Evolutionary conservation across 1,284 basidiomycete species (phyloP).

Genomic region (Garcileccinum viscosum): DNA sequence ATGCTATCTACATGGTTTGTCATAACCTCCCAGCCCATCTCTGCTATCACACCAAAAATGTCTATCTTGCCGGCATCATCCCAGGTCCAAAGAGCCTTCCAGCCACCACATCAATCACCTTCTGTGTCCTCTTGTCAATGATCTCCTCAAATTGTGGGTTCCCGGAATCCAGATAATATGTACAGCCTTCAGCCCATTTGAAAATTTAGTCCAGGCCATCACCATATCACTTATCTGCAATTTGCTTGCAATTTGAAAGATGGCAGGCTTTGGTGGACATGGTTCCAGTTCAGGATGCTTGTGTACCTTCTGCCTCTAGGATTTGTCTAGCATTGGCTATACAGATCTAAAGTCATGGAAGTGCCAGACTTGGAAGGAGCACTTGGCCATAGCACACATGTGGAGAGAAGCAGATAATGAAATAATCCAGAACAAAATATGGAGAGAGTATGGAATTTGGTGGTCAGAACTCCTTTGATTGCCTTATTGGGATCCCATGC

Average conservation of each 20-base stretch:
- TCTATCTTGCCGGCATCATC: not conserved
- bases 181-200: not conserved
- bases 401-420: not conserved
- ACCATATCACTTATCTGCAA: not conserved
- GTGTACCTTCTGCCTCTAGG: not conserved
- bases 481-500: not conserved
- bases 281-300: not conserved
- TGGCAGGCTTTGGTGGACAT: not conserved
- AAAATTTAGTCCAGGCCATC: not conserved
- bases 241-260: not conserved
- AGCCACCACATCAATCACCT: not conserved
- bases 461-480: not conserved
- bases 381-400: not conserved
- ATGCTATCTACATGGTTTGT: not conserved
- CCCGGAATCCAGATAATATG: not conserved
- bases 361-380: not conserved
- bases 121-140: not conserved
- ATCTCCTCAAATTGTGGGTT: not conserved
- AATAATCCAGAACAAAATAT: not conserved
- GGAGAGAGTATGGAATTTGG: not conserved
- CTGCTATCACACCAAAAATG: not conserved
- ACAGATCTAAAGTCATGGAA: not conserved
- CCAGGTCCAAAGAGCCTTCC: not conserved
- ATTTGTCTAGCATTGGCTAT: not conserved
- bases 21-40: not conserved